Conservation (phyloP, 176 grass and related monocot species). For the Musa schizocarpa region DNA sequence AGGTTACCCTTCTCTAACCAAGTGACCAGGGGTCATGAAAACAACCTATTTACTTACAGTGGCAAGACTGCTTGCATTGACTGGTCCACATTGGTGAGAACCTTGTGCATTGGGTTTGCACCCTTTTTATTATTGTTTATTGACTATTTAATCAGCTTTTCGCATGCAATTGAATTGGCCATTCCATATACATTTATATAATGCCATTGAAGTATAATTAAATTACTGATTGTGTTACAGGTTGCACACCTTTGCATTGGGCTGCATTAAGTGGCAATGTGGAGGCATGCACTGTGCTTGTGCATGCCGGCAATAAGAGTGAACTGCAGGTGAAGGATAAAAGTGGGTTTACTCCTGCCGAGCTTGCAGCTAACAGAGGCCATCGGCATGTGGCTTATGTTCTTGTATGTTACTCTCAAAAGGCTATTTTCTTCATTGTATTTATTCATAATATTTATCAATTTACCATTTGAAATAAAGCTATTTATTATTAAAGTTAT, state of each 20-base stretch:
- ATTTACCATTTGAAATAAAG: neutral
- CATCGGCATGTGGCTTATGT: slow-evolving; percentile 71
- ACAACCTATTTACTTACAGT: too few species aligned
- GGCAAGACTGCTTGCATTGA: too few species aligned
- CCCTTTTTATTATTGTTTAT: too few species aligned
- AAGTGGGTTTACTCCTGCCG: slow-evolving; percentile 70
- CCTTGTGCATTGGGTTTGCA: too few species aligned
- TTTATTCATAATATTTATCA: neutral
- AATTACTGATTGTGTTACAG: slow-evolving; percentile 19
- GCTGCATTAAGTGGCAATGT: slow-evolving; percentile 76
- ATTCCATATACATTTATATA: too few species aligned
- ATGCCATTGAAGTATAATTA: too few species aligned
- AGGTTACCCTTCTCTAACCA: too few species aligned
- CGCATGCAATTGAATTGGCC: too few species aligned
- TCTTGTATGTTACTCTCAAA: slow-evolving; percentile 58
- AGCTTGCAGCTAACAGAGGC: slow-evolving; percentile 82
- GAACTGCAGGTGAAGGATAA: slow-evolving; percentile 71
- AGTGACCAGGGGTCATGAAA: too few species aligned
- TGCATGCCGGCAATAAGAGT: slow-evolving; percentile 79
- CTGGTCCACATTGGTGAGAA: too few species aligned
- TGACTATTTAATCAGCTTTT: too few species aligned
- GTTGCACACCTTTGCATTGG: slow-evolving; percentile 93
- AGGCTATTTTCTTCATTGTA: neutral
- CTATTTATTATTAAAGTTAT: neutral
- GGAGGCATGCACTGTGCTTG: slow-evolving; percentile 83